A percentile compares a stretch with the other conserved stretches of the same genome.
phyloP scores from a whole-genome alignment of 345 rosid genomes.

The Isatis tinctoria region DNA sequence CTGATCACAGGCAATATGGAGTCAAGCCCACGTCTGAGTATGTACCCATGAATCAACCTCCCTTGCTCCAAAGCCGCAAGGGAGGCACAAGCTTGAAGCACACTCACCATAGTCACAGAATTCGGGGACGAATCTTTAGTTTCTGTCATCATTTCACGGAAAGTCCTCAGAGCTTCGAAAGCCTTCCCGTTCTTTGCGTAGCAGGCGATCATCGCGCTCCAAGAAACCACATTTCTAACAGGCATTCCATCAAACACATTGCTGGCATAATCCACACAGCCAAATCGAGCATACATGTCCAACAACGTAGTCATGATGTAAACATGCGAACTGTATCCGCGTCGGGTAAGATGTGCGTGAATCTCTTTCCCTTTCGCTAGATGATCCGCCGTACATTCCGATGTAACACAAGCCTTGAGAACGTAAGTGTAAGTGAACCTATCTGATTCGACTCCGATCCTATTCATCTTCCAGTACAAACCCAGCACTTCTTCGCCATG shows the following conservation, averaged over 20 bases:
- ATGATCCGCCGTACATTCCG: slow-evolving; percentile 37
- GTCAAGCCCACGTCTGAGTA: slow-evolving; percentile 68
- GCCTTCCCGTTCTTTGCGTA: slow-evolving; percentile 63
- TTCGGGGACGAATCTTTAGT: slow-evolving; percentile 49
- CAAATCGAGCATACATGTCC: slow-evolving; percentile 83
- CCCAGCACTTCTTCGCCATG: slow-evolving; percentile 69
- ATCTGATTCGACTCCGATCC: slow-evolving; percentile 51
- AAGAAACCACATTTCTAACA: slow-evolving; percentile 69
- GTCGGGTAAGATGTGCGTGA: slow-evolving; percentile 66
- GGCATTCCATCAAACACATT: slow-evolving; percentile 57
- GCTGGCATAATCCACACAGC: slow-evolving; percentile 52
- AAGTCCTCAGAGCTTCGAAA: slow-evolving; percentile 62
- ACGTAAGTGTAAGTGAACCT: slow-evolving; percentile 81
- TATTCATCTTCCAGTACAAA: slow-evolving; percentile 64
- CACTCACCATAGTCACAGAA: slow-evolving; percentile 85
- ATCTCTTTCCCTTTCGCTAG: slow-evolving; percentile 70
- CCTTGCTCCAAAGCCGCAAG: slow-evolving; percentile 82
- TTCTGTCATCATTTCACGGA: slow-evolving; percentile 56
- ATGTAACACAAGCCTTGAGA: slow-evolving; percentile 80
- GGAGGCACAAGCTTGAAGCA: slow-evolving; percentile 92
- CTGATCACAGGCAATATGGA: slow-evolving; percentile 76
- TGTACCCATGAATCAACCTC: slow-evolving; percentile 71
- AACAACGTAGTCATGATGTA: slow-evolving; percentile 83
- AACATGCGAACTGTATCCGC: slow-evolving; percentile 55
- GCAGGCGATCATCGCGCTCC: slow-evolving; percentile 93